Evolutionary conservation across 805 yeast species (phyloP).

Genomic region (Candida palmyrensis): DNA sequence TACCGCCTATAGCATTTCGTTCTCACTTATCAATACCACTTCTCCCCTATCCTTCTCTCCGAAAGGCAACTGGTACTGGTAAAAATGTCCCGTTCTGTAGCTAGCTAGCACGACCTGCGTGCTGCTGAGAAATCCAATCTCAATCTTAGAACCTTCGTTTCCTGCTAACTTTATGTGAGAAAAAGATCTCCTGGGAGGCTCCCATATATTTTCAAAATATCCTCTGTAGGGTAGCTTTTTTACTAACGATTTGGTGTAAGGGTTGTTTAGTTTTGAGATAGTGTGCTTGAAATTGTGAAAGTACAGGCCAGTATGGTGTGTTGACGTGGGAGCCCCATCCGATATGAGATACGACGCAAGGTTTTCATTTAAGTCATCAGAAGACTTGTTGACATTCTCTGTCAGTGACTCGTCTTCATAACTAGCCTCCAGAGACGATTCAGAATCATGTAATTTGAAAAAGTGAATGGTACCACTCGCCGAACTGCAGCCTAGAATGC

Average conservation of each 20-base stretch:
- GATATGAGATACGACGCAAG: conserved; percentile 32
- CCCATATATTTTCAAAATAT: conserved; percentile 37
- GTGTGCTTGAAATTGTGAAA: conserved; percentile 15
- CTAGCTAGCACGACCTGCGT: conserved; percentile 32
- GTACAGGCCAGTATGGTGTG: conserved; percentile 2
- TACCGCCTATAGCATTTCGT: too few species aligned
- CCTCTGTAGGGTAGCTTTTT: conserved; percentile 37
- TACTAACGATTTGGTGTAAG: conserved; percentile 32
- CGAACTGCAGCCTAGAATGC: conserved; percentile 35
- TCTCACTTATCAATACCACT: conserved; percentile 1
- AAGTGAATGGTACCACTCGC: conserved; percentile 39
- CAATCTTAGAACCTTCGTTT: conserved; percentile 18
- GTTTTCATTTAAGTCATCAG: conserved; percentile 39
- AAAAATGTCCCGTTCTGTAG: conserved; percentile 32
- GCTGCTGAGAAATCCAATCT: conserved; percentile 31
- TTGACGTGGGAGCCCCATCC: conserved; percentile 11
- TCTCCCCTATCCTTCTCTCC: conserved; percentile 22
- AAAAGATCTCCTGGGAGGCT: conserved; percentile 39
- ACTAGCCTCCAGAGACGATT: neutral
- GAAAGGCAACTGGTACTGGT: conserved; percentile 32
- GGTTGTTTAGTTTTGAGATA: conserved; percentile 26
- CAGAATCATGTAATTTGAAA: conserved; percentile 16
- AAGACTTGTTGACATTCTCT: conserved; percentile 15
- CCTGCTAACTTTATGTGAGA: conserved; percentile 36
- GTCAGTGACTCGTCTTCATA: conserved; percentile 6